A percentile compares a stretch with the other conserved stretches of the same genome.
Conservation (phyloP, 148 eudicot species). For the Dysphania ambrosioides region DNA sequence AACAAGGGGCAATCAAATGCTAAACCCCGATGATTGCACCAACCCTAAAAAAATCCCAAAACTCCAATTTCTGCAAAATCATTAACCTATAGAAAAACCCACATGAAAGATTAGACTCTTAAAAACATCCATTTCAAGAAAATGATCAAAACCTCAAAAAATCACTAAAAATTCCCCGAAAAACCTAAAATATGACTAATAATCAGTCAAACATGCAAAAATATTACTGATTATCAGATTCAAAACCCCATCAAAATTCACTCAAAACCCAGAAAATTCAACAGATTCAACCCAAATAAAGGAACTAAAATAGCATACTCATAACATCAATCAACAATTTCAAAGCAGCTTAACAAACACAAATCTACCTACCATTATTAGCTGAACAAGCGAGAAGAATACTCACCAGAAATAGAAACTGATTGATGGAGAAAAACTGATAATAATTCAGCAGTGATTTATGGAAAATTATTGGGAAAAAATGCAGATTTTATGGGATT, state of each 20-base stretch:
- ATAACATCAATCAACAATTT: background rate
- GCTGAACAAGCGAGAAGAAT: constrained; percentile 18
- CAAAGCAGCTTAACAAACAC: constrained; percentile 15
- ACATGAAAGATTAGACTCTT: background rate
- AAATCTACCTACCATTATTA: constrained; percentile 15
- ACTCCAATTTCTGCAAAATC: background rate
- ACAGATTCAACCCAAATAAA: constrained; percentile 10
- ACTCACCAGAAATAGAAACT: background rate
- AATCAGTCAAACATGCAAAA: constrained; percentile 17
- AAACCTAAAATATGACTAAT: constrained; percentile 14
- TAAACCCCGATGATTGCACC: background rate
- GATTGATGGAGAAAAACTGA: background rate
- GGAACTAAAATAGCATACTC: background rate
- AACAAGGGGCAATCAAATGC: background rate
- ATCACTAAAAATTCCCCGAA: constrained; percentile 5
- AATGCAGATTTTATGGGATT: constrained; percentile 14
- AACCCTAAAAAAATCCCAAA: background rate
- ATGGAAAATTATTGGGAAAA: too few relatives aligned
- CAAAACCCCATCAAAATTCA: constrained; percentile 4
- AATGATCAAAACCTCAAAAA: background rate
- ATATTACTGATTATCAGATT: constrained; percentile 2
- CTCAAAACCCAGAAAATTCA: constrained; percentile 18
- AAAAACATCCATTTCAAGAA: constrained; percentile 8
- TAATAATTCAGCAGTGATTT: constrained; percentile 1
- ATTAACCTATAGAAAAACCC: background rate